Base-by-base conservation (phyloP, 495 filamentous ascomycete genomes). In the Neurospora hispaniola region DNA sequence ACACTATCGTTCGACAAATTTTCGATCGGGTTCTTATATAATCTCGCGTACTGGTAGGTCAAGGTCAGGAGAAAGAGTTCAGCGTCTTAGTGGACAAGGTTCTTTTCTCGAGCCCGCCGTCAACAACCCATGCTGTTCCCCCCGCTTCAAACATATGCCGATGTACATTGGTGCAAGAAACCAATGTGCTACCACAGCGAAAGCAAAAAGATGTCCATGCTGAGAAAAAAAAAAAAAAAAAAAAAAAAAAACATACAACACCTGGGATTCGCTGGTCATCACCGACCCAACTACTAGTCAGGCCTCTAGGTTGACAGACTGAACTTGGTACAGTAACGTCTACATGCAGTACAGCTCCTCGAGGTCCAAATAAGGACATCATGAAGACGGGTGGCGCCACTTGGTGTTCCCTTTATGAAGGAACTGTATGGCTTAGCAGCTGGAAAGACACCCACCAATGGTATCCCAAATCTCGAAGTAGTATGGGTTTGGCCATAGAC, bases 241-340 rank as follows among this genome's bases (percentile, higher is more conserved):
- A 8, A 6, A 39, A 8, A 10, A 54, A 54, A 54, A 42, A 79
- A 82, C 80, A 79, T 82, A 81, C 81, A 80, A 80, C 79, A 82
- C 77, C 78, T 72, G 76, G 81, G 71, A 78, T 82, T 82, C 79
- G 78, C 81, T 76, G 76, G 76, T 82, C 77, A 76, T 82, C 81
- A 81, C 79, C 80, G 77, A 81, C 80, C 75, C 74, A 75, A 78
- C 74, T 82, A 80, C 78, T 82, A 78, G 48, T 59, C 48, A 20
- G n/a, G n/a, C 27, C 27, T 27, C 2, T 2, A 27, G 27, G 27
- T 27, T 27, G 27, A 27, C 27, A 27, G 27, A 27, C 27, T 2
- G 27, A 27, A 27, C 27, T 27, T 27, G 27, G 27, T 27, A 27
- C 27, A 27, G 27, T 27, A 27, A 27, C 27, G 27, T 27, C 27